phyloP scores from a whole-genome alignment of 2,329 filamentous ascomycete genomes.

The Mycocentrospora acerina region DNA sequence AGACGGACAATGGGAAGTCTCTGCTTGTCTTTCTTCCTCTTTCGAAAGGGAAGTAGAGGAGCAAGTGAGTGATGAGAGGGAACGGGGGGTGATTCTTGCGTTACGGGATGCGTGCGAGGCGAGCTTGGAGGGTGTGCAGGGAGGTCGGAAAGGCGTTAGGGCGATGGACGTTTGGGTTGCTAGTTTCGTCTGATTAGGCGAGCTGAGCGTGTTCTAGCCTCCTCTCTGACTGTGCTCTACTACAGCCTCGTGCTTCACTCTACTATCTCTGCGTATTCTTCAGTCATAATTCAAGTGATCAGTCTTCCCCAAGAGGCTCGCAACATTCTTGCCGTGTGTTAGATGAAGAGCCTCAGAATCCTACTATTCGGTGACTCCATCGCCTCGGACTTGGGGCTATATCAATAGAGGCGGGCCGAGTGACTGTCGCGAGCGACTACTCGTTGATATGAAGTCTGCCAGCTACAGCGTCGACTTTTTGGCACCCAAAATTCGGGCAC shows the following conservation, averaged over 20 bases:
- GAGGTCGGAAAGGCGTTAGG: conserved; percentile 13
- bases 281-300: too few relatives aligned
- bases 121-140: conserved; percentile 14
- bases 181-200: conserved; percentile 21
- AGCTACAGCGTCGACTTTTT: conserved; percentile 28
- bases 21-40: conserved; percentile 13
- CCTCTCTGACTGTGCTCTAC: too few relatives aligned
- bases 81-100: conserved; percentile 13
- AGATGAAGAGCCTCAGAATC: conserved; percentile 12
- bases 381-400: conserved; percentile 38
- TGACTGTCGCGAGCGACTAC: conserved; percentile 39
- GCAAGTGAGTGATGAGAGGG: conserved; percentile 14
- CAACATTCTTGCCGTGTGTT: conserved; percentile 3
- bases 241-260: too few relatives aligned
- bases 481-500: conserved; percentile 31
- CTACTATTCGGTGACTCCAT: conserved; percentile 25
- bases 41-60: conserved; percentile 18
- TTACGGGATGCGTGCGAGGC: conserved; percentile 22
- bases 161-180: conserved; percentile 24
- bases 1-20: conserved; percentile 47
- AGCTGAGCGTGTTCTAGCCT: too few relatives aligned
- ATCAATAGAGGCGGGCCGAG: conserved; percentile 13
- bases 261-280: too few relatives aligned
- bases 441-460: conserved; percentile 21
- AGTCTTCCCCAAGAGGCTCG: conserved; percentile 8